phyloP scores from a whole-genome alignment of 257 asterid genomes.

The Oldenlandia corymbosa region DNA sequence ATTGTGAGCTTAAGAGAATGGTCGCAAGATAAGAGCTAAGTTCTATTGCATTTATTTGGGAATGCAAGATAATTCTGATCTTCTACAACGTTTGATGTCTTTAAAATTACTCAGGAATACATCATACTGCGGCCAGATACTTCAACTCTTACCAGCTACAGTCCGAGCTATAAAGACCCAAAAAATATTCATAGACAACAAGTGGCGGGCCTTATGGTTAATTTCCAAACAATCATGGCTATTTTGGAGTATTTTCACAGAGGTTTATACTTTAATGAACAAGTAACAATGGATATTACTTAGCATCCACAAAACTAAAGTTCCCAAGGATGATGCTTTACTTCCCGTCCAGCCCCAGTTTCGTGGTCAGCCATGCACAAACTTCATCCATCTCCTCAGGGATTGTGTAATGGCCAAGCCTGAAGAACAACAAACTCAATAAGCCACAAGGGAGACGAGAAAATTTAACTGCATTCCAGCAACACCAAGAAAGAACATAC shows the following conservation, averaged over 20 bases:
- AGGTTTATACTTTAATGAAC: background rate
- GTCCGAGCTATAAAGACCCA: background rate
- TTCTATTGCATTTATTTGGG: no score
- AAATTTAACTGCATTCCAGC: background rate
- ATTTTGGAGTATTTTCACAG: background rate
- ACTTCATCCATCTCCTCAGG: slow-evolving; percentile 78
- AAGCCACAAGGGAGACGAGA: background rate
- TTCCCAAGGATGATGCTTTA: slow-evolving; percentile 2
- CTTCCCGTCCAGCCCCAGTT: slow-evolving; percentile 58
- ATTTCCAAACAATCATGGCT: background rate
- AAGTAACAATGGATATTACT: slow-evolving; percentile 1
- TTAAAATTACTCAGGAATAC: background rate
- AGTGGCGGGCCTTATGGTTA: no score
- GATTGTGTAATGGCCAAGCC: slow-evolving; percentile 78
- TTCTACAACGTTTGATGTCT: background rate
- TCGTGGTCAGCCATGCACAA: slow-evolving; percentile 64
- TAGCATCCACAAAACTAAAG: slow-evolving; percentile 2
- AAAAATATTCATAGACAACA: no score
- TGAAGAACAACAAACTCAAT: slow-evolving; percentile 22
- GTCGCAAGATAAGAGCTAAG: no score
- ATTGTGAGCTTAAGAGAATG: no score
- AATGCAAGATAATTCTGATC: background rate
- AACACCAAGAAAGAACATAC: slow-evolving; percentile 30
- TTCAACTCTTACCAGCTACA: background rate
- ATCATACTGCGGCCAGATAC: background rate